Conservation (phyloP, 2,329 filamentous ascomycete genomes). For the Alternaria brassicae region DNA sequence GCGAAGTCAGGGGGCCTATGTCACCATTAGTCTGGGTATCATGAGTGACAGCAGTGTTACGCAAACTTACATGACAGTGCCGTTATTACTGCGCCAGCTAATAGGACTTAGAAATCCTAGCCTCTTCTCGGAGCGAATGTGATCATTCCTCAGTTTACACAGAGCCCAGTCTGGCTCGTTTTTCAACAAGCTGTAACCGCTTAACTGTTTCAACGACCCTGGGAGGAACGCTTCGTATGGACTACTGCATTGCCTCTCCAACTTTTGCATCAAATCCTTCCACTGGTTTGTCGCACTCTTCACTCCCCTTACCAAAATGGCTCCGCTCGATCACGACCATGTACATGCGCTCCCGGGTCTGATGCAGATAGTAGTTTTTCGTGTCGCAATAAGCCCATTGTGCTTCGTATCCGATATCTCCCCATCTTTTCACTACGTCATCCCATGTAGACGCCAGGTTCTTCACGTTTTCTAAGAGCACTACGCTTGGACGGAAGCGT, state of each 20-base stretch:
- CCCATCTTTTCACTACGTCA: conserved; percentile 56
- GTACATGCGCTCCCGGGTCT: conserved; percentile 62
- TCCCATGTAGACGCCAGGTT: conserved; percentile 63
- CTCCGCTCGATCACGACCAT: conserved; percentile 54
- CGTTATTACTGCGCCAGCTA: conserved; percentile 66
- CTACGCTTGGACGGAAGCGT: conserved; percentile 64
- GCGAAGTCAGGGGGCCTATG: conserved; percentile 62
- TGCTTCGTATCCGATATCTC: conserved; percentile 63
- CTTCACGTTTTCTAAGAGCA: conserved; percentile 76
- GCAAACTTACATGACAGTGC: conserved; percentile 49
- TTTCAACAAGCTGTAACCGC: conserved; percentile 41
- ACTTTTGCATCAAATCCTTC: conserved; percentile 53
- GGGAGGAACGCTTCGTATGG: conserved; percentile 69
- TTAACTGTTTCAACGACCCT: conserved; percentile 60
- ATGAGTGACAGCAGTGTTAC: background rate
- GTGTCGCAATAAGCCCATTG: conserved; percentile 64
- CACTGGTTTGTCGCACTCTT: conserved; percentile 47
- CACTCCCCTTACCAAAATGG: conserved; percentile 22
- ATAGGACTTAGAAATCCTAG: conserved; percentile 65
- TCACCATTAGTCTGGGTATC: background rate
- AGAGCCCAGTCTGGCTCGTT: conserved; percentile 59
- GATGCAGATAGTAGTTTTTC: conserved; percentile 76
- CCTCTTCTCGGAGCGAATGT: conserved; percentile 57
- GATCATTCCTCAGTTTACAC: conserved; percentile 67
- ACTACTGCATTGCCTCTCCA: conserved; percentile 66